Conservation (phyloP, 225 moss, liverwort and hornwort species). For the Takakia lepidozioides region DNA sequence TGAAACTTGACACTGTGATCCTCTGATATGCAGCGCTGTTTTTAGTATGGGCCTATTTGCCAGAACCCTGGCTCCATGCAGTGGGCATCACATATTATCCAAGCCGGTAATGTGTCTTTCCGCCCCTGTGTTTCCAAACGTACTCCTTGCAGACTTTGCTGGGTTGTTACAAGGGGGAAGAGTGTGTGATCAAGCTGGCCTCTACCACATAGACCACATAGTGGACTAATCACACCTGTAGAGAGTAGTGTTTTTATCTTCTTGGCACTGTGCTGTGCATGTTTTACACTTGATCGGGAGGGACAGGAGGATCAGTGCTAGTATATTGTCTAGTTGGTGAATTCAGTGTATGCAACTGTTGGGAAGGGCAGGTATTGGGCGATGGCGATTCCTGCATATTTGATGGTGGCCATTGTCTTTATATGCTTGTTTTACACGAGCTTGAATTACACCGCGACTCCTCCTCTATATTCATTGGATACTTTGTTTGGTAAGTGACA, state of each 20-base stretch:
- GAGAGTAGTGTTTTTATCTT: too few relatives aligned
- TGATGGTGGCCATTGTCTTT: conserved; percentile 51
- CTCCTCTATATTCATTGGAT: conserved; percentile 48
- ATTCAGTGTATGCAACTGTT: background rate
- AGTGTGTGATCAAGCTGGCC: too few relatives aligned
- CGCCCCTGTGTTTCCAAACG: background rate
- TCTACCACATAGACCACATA: too few relatives aligned
- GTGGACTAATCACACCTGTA: too few relatives aligned
- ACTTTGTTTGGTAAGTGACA: conserved; percentile 58
- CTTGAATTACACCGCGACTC: conserved; percentile 64
- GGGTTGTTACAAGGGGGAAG: background rate
- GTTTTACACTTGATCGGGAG: too few relatives aligned
- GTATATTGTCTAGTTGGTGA: background rate
- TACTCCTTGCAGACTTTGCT: background rate
- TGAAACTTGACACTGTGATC: conserved; percentile 3
- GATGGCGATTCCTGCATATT: conserved; percentile 80
- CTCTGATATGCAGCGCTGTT: conserved; percentile 43
- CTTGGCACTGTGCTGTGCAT: too few relatives aligned
- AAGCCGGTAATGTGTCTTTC: conserved; percentile 31
- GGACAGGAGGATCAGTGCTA: too few relatives aligned
- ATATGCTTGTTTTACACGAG: conserved; percentile 56
- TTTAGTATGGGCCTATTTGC: conserved; percentile 83
- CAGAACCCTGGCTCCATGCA: conserved; percentile 79
- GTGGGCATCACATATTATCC: conserved; percentile 94
- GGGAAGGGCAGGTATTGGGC: conserved; percentile 66